Base-by-base conservation (phyloP, 768 basidiomycete genomes). In the Pleurotus cornucopiae region DNA sequence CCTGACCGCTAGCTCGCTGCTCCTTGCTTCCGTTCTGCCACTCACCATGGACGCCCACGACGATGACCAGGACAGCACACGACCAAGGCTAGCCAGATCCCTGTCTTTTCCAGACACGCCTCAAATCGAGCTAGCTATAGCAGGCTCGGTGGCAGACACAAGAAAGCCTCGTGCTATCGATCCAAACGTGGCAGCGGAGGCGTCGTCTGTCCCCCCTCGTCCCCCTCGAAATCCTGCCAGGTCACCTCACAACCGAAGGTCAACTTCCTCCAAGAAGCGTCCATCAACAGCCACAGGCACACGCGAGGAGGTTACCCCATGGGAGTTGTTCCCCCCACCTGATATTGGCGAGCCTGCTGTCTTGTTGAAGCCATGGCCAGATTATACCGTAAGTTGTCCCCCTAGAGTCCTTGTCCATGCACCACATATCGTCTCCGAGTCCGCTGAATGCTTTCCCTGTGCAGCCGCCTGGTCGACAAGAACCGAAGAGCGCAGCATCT, bases 301-400 rank as follows among this genome's bases (percentile, higher is more conserved):
- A 13, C 57, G 67, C 56, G 70, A 73, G 55, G 73, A 74, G 37
- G 73, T 75, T 43, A 72, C 71, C 4, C 72, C 72, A 46, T 73
- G 72, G 74, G 73, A 75, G 61, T 64, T 75, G 14, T 64, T 60
- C 45, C 64, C 67, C 43, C 62, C 57, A 40, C 63, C 64, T 13
- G 46, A 57, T 16, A 40, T 16, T 21, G 25, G 16, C 43, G 13
- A 45, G 54, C 23, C 41, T 2, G n/a, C 18, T 4, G 45, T 46
- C 16, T 23, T 37, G 41, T 55, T 46, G 38, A 47, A 46, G 21
- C 44, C 54, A 40, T 59, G 56, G 34, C 46, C 25, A 49, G 38
- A 47, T n/a, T 37, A 38, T 41, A n/a, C 25, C 55, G 45, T 55
- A 53, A 53, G 51, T 53, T 34, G 14, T 16, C 20, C 30, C 23